A percentile compares a stretch with the other conserved stretches of the same genome.
phyloP scores from a whole-genome alignment of 2,329 filamentous ascomycete species.

The Hymenoscyphus fraxineus region DNA sequence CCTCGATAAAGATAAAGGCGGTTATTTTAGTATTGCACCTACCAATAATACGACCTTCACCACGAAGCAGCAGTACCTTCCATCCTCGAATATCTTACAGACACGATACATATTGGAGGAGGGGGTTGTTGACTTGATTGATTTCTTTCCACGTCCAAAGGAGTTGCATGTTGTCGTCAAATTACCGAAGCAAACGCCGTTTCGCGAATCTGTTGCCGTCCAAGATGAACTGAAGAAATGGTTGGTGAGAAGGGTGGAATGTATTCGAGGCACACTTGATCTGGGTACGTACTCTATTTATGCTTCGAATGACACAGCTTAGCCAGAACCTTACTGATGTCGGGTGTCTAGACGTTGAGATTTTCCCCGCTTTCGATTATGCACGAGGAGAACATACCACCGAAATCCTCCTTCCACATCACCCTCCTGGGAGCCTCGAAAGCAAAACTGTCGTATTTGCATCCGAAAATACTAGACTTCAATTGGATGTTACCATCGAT shows the following conservation, averaged over 20 bases:
- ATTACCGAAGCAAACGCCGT: constrained; percentile 47
- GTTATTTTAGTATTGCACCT: constrained; percentile 66
- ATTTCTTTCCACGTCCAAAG: constrained; percentile 72
- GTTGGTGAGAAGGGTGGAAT: constrained; percentile 69
- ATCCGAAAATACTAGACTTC: constrained; percentile 54
- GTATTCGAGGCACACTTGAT: constrained; percentile 62
- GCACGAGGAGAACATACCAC: constrained; percentile 60
- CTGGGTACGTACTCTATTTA: constrained; percentile 43
- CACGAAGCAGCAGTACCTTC: constrained; percentile 74
- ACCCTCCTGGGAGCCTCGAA: constrained; percentile 38
- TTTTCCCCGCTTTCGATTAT: constrained; percentile 72
- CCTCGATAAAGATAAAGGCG: constrained; percentile 70
- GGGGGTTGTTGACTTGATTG: constrained; percentile 68
- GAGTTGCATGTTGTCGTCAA: constrained; percentile 50
- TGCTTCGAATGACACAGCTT: too few relatives aligned
- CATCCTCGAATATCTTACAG: constrained; percentile 70
- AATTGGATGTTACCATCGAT: constrained; percentile 66
- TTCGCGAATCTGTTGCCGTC: constrained; percentile 50
- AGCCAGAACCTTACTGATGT: background rate
- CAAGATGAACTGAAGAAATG: constrained; percentile 64
- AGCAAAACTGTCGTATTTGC: constrained; percentile 63
- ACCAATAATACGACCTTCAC: constrained; percentile 51
- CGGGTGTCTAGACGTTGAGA: constrained; percentile 52
- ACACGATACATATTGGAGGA: constrained; percentile 75
- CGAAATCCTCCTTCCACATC: constrained; percentile 46